phyloP scores from a whole-genome alignment of 768 basidiomycete genomes.

The Naganishia friedmannii region DNA sequence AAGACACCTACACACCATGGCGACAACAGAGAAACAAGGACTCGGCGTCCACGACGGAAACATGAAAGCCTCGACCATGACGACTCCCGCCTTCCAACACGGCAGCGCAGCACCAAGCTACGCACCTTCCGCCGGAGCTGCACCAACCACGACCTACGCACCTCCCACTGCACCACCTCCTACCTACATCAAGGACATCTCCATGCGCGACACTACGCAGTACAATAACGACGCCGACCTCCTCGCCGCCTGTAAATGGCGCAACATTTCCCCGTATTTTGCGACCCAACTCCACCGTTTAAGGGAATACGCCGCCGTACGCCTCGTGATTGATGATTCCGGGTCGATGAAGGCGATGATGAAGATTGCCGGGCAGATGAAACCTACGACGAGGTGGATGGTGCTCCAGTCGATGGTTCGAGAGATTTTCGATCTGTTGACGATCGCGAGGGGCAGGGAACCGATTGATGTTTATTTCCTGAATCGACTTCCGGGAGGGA shows the following conservation, averaged over 20 bases:
- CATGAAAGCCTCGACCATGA: constrained; percentile 4
- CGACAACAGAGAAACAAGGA: constrained; percentile 10
- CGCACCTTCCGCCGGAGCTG: constrained; percentile 13
- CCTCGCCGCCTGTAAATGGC: constrained; percentile 30
- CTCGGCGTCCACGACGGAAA: background rate
- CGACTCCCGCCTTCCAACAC: background rate
- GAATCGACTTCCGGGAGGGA: constrained; percentile 32
- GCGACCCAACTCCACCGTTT: constrained; percentile 34
- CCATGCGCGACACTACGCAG: constrained; percentile 32
- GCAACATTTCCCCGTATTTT: constrained; percentile 36
- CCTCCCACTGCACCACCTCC: constrained; percentile 25
- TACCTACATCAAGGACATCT: constrained; percentile 36
- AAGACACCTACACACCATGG: background rate
- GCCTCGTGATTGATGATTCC: constrained; percentile 34
- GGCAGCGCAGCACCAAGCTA: background rate
- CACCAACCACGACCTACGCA: constrained; percentile 4
- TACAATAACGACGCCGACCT: constrained; percentile 34
- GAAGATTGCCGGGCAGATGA: constrained; percentile 29
- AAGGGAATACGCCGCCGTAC: constrained; percentile 33
- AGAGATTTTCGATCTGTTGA: constrained; percentile 35
- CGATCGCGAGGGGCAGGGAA: constrained; percentile 32
- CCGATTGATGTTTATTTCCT: constrained; percentile 34
- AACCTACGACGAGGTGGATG: constrained; percentile 30
- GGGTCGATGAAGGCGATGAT: constrained; percentile 37
- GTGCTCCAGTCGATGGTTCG: constrained; percentile 34